A percentile compares a stretch with the other conserved stretches of the same genome.
Conservation (phyloP, 805 yeast species). For the Candida fluviatilis region DNA sequence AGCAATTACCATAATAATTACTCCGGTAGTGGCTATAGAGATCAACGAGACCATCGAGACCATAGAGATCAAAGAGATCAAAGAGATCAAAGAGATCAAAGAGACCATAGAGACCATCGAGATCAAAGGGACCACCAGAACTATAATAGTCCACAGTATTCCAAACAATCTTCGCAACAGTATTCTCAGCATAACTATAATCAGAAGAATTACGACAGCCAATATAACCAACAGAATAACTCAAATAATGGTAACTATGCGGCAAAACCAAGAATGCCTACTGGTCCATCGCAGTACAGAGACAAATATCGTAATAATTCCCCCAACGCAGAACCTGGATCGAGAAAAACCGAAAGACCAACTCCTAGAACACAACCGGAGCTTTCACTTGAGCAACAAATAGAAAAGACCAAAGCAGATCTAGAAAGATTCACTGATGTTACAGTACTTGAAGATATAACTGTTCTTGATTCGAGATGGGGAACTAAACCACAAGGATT, state of each 20-base stretch:
- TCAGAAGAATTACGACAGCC: slow-evolving; percentile 2
- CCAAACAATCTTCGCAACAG: neutral
- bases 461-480: slow-evolving; percentile 56
- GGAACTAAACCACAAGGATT: slow-evolving; percentile 69
- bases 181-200: neutral
- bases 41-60: slow-evolving; percentile 7
- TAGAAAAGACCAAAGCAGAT: slow-evolving; percentile 19
- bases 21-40: slow-evolving; percentile 10
- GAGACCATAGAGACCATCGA: slow-evolving; percentile 10
- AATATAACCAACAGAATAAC: neutral
- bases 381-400: slow-evolving; percentile 13
- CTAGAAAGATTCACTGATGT: slow-evolving; percentile 34
- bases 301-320: slow-evolving; percentile 4
- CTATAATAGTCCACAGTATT: slow-evolving; percentile 1
- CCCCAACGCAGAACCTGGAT: slow-evolving; percentile 1
- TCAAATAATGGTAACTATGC: slow-evolving; percentile 1
- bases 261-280: slow-evolving; percentile 8
- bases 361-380: slow-evolving; percentile 1
- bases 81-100: slow-evolving; percentile 15
- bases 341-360: slow-evolving; percentile 3
- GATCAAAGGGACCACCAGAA: slow-evolving; percentile 9
- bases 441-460: slow-evolving; percentile 48
- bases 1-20: neutral
- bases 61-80: slow-evolving; percentile 8
- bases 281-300: slow-evolving; percentile 5